Evolutionary conservation across 192 early-diverging fungal genomes (phyloP), one percentile per base, ranked within the genome.

Genomic region (Backusella tarrabulga): DNA sequence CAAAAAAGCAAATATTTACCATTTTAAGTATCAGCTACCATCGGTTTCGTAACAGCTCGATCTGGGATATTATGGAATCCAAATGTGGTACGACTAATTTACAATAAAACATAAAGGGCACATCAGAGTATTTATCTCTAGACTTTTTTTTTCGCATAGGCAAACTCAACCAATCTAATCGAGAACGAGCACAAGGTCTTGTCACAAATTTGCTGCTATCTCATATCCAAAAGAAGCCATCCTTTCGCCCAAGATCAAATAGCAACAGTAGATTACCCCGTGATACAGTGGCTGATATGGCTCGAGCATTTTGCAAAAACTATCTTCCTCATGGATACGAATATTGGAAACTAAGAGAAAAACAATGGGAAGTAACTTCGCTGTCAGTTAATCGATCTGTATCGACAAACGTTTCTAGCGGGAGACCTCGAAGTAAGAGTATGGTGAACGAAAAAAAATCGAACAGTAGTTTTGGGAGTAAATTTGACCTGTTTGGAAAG

Each of bases 61-160:
- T 72, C 19, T 72, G 71, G 71, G 44, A 72, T 29, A 50, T 72
- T 15, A 72, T 72, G 71, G 71, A 72, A 50, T 36, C 71, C 35
- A 72, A 72, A n/a, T 72, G 71, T 44, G 71, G 71, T 72, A 72
- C 41, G 23, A 26, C 15, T 56, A 56, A 56, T 56, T 56, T 56
- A 56, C 21, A 56, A 56, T 19, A 9, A 56, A 56, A 23, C 19
- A 8, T 29, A 29, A 63, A 11, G 26, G 23, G 3, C 8, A 26
- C 26, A 9, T 9, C n/a, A 29, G 56, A 63, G 23, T 56, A 21
- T 56, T 56, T 56, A 56, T 17, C 19, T 50, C 46, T 6, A 44
- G 17, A 50, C 19, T 50, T 19, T 50, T 50, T 50, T 19, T 60
- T 63, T 63, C 21, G 8, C n/a, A 56, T 23, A 63, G 56, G 56